A percentile compares a stretch with the other conserved stretches of the same genome.
Conservation (phyloP, 2,329 filamentous ascomycete species). For the Drechslera avenae region DNA sequence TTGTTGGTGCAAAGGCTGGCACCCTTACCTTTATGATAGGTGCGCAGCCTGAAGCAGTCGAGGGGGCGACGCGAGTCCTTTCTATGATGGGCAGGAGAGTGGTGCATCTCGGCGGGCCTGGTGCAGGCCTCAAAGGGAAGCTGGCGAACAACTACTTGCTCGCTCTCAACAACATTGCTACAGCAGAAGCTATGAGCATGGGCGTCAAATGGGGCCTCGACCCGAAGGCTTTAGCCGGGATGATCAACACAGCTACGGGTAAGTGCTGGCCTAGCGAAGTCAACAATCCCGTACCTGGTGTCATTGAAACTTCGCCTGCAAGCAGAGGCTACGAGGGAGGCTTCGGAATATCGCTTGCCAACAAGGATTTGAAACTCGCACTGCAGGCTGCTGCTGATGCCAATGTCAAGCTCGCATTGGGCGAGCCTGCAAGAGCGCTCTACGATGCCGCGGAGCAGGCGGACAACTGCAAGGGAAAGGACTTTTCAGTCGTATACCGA, state of each 20-base stretch:
- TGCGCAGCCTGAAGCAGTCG: conserved; percentile 63
- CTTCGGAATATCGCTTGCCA: conserved; percentile 57
- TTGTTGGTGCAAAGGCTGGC: conserved; percentile 85
- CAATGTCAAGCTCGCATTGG: conserved; percentile 53
- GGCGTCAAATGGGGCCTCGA: conserved; percentile 67
- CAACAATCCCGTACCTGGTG: conserved; percentile 92
- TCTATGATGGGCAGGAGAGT: conserved; percentile 84
- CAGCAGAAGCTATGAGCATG: conserved; percentile 70
- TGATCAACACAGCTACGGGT: conserved; percentile 95
- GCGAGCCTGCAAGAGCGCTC: conserved; percentile 52
- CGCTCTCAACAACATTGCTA: conserved; percentile 85
- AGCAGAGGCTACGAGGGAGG: conserved; percentile 68
- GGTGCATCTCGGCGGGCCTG: conserved; percentile 83
- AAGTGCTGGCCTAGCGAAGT: conserved; percentile 93
- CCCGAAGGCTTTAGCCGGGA: conserved; percentile 71
- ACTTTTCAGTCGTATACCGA: conserved; percentile 58
- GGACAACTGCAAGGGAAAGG: conserved; percentile 54
- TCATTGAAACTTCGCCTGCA: conserved; percentile 76
- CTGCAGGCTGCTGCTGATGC: conserved; percentile 54
- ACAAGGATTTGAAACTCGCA: conserved; percentile 57
- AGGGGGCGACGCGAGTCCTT: conserved; percentile 70
- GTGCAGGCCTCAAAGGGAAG: conserved; percentile 86
- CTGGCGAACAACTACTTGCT: conserved; percentile 97
- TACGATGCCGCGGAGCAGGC: conserved; percentile 54
- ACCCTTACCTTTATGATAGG: conserved; percentile 97